These are phyloP conservation scores for Alternaria gansuensis DNA, from an alignment of 2,329 filamentous ascomycete species.

Conservation along the genomic window DNA sequence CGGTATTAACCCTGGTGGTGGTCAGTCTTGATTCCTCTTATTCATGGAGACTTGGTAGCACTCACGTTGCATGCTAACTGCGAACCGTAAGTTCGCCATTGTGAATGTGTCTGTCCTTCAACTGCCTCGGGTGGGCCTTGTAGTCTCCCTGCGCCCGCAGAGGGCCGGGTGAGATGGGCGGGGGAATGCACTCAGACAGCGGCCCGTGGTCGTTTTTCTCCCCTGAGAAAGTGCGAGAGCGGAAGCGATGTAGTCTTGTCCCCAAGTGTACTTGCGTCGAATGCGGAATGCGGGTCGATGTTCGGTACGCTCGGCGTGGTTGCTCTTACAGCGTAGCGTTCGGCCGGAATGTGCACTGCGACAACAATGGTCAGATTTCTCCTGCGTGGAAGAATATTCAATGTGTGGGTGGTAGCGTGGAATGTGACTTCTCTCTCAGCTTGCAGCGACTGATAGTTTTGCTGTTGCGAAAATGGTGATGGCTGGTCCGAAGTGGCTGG, in stretches of 20 bases:
- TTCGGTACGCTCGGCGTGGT: slow-evolving; percentile 29
- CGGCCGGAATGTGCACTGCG: slow-evolving; percentile 46
- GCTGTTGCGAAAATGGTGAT: slow-evolving; percentile 44
- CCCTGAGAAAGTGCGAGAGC: slow-evolving; percentile 28
- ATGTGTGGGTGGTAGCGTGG: slow-evolving; percentile 49
- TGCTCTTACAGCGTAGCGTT: slow-evolving; percentile 36
- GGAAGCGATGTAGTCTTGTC: slow-evolving; percentile 36
- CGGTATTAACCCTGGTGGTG: slow-evolving; percentile 63
- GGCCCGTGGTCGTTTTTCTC: slow-evolving; percentile 24
- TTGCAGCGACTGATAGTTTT: slow-evolving; percentile 46
- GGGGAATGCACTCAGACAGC: slow-evolving; percentile 46
- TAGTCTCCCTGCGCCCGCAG: slow-evolving; percentile 53
- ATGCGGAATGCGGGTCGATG: slow-evolving; percentile 30
- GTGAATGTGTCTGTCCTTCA: slow-evolving; percentile 41
- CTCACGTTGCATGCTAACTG: slow-evolving; percentile 61
- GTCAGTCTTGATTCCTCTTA: slow-evolving; percentile 38
- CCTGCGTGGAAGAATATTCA: slow-evolving; percentile 31
- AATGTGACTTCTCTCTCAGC: slow-evolving; percentile 40
- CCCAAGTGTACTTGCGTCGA: slow-evolving; percentile 31
- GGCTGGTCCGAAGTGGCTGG: slow-evolving; percentile 47
- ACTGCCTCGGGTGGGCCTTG: slow-evolving; percentile 35
- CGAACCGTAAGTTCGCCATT: slow-evolving; percentile 62
- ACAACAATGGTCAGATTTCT: slow-evolving; percentile 45
- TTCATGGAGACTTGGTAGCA: slow-evolving; percentile 16
- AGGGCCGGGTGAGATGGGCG: slow-evolving; percentile 50